A percentile compares a stretch with the other conserved stretches of the same genome.
phyloP scores from a whole-genome alignment of 306 rosid species.

The Ammopiptanthus mongolicus region DNA sequence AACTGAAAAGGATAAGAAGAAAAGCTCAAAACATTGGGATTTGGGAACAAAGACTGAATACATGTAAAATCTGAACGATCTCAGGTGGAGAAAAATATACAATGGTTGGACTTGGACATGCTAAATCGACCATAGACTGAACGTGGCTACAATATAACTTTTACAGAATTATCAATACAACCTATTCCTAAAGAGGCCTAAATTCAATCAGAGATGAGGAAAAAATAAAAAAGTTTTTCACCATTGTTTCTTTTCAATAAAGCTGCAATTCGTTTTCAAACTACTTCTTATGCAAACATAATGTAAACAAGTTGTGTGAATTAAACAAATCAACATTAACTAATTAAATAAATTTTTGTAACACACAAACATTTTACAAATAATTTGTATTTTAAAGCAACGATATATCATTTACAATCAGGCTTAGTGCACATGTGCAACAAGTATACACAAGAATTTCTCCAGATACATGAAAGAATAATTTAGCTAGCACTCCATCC shows the following conservation, averaged over 20 bases:
- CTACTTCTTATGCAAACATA: background rate
- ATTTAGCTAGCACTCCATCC: too few species aligned
- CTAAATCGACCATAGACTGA: background rate
- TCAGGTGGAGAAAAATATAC: background rate
- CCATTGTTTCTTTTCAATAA: background rate
- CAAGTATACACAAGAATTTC: too few species aligned
- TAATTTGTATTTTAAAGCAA: too few species aligned
- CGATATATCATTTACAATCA: too few species aligned
- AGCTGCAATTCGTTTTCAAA: background rate
- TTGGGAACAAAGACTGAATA: background rate
- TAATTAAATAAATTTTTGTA: too few species aligned
- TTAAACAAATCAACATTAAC: too few species aligned
- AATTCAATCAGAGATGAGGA: background rate
- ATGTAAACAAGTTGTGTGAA: too few species aligned
- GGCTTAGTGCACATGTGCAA: too few species aligned
- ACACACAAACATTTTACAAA: too few species aligned
- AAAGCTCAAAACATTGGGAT: background rate
- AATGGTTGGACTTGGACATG: background rate
- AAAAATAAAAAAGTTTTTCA: background rate
- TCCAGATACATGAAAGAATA: too few species aligned
- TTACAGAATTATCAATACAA: background rate
- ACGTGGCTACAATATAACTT: background rate
- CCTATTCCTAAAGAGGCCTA: background rate
- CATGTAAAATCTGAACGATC: background rate
- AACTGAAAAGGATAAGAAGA: conserved; percentile 1